phyloP scores from a whole-genome alignment of 192 early-diverging fungal species.

The Podila epicladia region DNA sequence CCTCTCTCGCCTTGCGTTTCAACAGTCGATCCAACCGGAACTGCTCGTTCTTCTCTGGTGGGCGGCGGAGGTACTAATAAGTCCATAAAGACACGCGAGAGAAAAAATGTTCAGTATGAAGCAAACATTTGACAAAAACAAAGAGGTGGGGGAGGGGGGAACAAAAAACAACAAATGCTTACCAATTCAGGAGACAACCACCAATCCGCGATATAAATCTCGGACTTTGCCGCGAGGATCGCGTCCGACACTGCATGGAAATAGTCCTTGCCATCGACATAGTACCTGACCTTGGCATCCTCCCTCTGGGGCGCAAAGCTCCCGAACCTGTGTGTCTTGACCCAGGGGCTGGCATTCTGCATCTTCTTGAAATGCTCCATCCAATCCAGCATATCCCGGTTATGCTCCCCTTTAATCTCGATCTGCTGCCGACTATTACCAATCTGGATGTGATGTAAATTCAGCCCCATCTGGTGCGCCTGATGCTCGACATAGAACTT shows the following conservation, averaged over 20 bases:
- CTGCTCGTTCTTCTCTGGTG: slow-evolving; percentile 76
- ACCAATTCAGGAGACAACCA: slow-evolving; percentile 86
- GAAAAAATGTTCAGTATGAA: neutral
- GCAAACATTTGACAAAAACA: no score
- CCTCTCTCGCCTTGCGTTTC: slow-evolving; percentile 82
- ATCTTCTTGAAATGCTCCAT: slow-evolving; percentile 64
- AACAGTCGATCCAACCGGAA: slow-evolving; percentile 80
- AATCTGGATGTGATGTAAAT: slow-evolving; percentile 64
- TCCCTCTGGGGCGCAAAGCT: slow-evolving; percentile 82
- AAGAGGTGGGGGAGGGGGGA: no score
- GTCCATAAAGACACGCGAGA: neutral
- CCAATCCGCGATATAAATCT: slow-evolving; percentile 85
- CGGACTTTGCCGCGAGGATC: slow-evolving; percentile 69
- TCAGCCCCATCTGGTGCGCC: slow-evolving; percentile 37
- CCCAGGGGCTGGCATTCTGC: slow-evolving; percentile 67
- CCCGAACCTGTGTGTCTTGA: slow-evolving; percentile 69
- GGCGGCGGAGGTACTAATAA: slow-evolving; percentile 70
- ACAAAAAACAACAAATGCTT: neutral
- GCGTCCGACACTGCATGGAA: slow-evolving; percentile 80
- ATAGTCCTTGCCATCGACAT: slow-evolving; percentile 82
- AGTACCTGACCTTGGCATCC: slow-evolving; percentile 70
- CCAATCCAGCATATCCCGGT: slow-evolving; percentile 70
- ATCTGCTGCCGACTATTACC: slow-evolving; percentile 66
- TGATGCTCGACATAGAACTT: slow-evolving; percentile 32
- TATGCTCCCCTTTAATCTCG: slow-evolving; percentile 71